phyloP scores from a whole-genome alignment of 2,329 filamentous ascomycete species.

The Alternaria angustiovoidea region DNA sequence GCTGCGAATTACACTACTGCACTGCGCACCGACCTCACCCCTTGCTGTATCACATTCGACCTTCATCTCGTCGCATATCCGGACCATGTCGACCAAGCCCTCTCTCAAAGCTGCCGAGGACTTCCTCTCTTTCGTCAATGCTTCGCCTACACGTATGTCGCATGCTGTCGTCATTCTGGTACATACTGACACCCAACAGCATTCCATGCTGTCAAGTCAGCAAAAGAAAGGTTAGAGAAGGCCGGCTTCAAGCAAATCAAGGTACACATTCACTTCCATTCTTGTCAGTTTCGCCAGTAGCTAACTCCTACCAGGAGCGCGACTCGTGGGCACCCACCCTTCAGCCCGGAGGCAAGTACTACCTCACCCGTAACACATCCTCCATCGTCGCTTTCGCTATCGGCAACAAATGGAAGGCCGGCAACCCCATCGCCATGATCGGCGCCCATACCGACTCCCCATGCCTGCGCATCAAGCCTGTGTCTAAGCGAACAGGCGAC shows the following conservation, averaged over 20 bases:
- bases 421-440: slow-evolving; percentile 90
- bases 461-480: slow-evolving; percentile 89
- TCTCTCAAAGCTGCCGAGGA: slow-evolving; percentile 69
- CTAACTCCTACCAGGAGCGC: slow-evolving; percentile 67
- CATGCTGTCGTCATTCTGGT: background rate
- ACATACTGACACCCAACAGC: slow-evolving; percentile 61
- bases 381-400: slow-evolving; percentile 94
- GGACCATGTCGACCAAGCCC: slow-evolving; percentile 49
- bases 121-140: slow-evolving; percentile 93
- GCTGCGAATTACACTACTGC: slow-evolving; percentile 20
- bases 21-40: slow-evolving; percentile 19
- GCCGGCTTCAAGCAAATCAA: slow-evolving; percentile 89
- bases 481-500: slow-evolving; percentile 85
- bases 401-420: slow-evolving; percentile 87
- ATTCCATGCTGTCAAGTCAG: slow-evolving; percentile 89
- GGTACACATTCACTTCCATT: background rate
- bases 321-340: slow-evolving; percentile 85
- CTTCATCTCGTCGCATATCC: slow-evolving; percentile 26
- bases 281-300: too few species aligned
- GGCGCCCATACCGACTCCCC: slow-evolving; percentile 97
- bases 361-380: slow-evolving; percentile 90
- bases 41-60: slow-evolving; percentile 17
- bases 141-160: slow-evolving; percentile 84
- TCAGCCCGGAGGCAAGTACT: slow-evolving; percentile 91
- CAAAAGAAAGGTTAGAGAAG: slow-evolving; percentile 76